These are phyloP conservation scores for Lepraria neglecta DNA, from an alignment of 495 filamentous ascomycete genomes.

Conservation along the genomic window DNA sequence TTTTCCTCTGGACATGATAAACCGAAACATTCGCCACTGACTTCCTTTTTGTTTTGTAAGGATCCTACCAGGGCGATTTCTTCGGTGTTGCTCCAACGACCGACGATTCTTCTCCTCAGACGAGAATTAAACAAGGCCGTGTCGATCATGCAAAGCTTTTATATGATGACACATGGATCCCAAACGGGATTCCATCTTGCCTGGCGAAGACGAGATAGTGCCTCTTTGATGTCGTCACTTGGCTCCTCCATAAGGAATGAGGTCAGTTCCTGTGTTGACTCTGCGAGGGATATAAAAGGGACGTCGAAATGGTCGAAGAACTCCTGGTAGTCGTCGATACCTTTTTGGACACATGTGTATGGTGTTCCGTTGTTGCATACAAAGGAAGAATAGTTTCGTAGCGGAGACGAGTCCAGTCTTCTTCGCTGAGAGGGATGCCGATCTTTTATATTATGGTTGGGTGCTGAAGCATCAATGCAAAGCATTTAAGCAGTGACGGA, in stretches of 20 bases:
- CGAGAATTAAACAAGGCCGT: slow-evolving; percentile 4
- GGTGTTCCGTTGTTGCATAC: not conserved
- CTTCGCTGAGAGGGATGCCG: no score
- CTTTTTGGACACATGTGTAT: not conserved
- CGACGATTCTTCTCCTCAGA: not conserved
- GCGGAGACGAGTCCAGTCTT: not conserved
- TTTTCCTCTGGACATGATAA: no score
- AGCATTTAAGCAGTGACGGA: no score
- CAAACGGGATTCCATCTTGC: not conserved
- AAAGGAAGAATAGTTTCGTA: not conserved
- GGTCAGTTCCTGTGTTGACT: not conserved
- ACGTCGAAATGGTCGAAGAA: not conserved
- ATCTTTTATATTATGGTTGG: no score
- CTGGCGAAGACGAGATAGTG: not conserved
- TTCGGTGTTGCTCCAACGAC: not conserved
- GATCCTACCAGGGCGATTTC: not conserved
- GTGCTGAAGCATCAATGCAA: no score
- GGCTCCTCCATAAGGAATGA: not conserved
- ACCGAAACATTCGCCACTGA: not conserved
- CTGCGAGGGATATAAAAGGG: not conserved
- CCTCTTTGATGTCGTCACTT: not conserved
- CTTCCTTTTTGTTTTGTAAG: not conserved
- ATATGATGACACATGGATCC: not conserved
- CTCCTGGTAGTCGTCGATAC: not conserved
- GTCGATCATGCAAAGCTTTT: slow-evolving; percentile 12